Evolutionary conservation across 2,329 filamentous ascomycete species (phyloP).

Genomic region (Daldinia sp.): DNA sequence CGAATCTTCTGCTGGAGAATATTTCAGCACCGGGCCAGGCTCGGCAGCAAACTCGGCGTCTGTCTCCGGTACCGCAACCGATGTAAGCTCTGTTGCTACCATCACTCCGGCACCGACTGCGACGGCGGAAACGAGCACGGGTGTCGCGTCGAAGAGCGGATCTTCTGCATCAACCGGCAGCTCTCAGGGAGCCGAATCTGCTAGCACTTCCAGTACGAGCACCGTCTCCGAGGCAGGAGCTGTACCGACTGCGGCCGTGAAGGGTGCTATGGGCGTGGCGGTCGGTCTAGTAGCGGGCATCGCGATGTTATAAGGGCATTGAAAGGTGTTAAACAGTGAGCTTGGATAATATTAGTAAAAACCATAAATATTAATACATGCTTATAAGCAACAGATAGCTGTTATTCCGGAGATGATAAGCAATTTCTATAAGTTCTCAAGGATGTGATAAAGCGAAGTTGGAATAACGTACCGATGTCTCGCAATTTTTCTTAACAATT

Average conservation of each 20-base stretch:
- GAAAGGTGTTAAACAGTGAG: conserved; percentile 2
- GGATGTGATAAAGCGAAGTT: background rate
- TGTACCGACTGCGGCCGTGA: conserved; percentile 40
- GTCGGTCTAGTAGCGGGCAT: conserved; percentile 43
- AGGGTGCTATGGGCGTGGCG: conserved; percentile 41
- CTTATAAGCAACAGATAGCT: background rate
- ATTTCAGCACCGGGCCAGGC: conserved; percentile 13
- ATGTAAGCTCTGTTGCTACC: conserved; percentile 18
- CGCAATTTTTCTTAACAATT: too few species aligned
- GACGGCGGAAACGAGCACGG: conserved; percentile 6
- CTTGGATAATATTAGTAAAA: conserved; percentile 4
- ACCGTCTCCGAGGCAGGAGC: conserved; percentile 39
- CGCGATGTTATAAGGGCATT: conserved; percentile 31
- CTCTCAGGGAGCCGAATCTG: conserved; percentile 25
- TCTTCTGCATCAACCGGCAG: conserved; percentile 18
- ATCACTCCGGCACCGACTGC: conserved; percentile 12
- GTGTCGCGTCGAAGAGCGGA: conserved; percentile 8
- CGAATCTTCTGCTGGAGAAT: background rate
- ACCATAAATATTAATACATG: conserved; percentile 23
- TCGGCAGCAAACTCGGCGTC: conserved; percentile 8
- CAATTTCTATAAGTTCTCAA: background rate
- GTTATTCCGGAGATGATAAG: background rate
- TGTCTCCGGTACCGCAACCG: background rate
- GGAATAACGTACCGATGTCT: background rate
- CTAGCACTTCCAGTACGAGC: conserved; percentile 20